These are phyloP conservation scores for Halophytophthora batemanensis DNA, from an alignment of 352 stramenopile genomes.

Conservation along the genomic window DNA sequence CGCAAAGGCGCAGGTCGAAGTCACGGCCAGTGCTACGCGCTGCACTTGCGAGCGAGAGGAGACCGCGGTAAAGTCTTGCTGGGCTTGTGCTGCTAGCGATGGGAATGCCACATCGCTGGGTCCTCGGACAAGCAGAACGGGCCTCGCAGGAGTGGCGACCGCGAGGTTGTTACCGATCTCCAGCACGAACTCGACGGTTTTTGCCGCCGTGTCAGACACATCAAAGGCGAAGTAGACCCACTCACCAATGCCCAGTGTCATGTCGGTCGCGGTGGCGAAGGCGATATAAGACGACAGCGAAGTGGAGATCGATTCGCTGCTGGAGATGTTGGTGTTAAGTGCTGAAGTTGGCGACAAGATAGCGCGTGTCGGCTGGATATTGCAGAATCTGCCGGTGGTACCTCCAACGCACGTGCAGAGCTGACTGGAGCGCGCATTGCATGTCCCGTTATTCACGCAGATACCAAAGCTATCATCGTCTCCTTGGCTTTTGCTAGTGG, in stretches of 20 bases:
- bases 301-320: not conserved
- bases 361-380: conserved; percentile 20
- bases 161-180: conserved; percentile 42
- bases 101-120: conserved; percentile 53
- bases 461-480: conserved; percentile 24
- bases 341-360: conserved; percentile 9
- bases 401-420: conserved; percentile 44
- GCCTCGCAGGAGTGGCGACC: conserved; percentile 36
- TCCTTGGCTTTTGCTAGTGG: not conserved
- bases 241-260: conserved; percentile 36
- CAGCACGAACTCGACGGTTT: conserved; percentile 45
- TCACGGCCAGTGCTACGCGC: conserved; percentile 39
- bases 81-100: conserved; percentile 34
- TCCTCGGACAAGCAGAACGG: conserved; percentile 53
- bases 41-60: conserved; percentile 22
- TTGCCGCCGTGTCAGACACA: conserved; percentile 36
- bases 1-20: conserved; percentile 38
- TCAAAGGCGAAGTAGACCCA: conserved; percentile 74
- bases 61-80: conserved; percentile 53
- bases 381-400: conserved; percentile 43
- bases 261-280: conserved; percentile 20
- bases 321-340: not conserved
- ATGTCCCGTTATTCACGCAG: conserved; percentile 45
- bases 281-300: conserved; percentile 21
- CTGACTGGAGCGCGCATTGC: conserved; percentile 41